Evolutionary conservation across 768 basidiomycete species (phyloP), one percentile per base, ranked within the genome.

Genomic region (Suillus variegatus): DNA sequence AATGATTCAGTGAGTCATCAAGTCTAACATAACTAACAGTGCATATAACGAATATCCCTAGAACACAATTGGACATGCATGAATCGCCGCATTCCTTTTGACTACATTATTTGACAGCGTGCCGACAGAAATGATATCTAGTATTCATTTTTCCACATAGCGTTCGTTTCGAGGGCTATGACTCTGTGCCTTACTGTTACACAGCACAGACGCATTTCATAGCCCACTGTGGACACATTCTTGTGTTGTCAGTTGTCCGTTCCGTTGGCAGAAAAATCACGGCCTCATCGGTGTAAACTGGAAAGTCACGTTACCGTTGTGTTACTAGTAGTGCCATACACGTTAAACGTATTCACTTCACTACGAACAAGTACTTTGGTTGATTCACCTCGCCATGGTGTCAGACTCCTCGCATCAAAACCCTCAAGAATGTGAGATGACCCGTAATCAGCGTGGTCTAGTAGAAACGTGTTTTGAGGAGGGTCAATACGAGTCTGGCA

Each of bases 401-500:
- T 60, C 25, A 13, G 18, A 12, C 41, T 8, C 25, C 25, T 43
- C 58, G 10, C 40, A 60, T 60, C 58, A 28, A 32, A 10, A 32
- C 18, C 41, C 44, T 38, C 61, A 67, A 60, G 83, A 84, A 65
- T 75, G 75, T 12, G 84, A 85, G 61, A 82, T 86, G 80, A 78
- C 75, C 64, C 71, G 74, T 16, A 73, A 85, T 69, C 84, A 85
- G 69, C 80, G 82, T 43, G 82, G 81, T 41, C 77, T 91, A 5
- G 88, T 92, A 22, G 90, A 93, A 71, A 87, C 82, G 62, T 88
- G 88, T 65, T 85, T 93, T 22, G 92, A 93, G 70, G 92, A 93
- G 73, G 86, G 87, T 20, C 89, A 92, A 65, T 91, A 90, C 67
- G 87, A 91, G 69, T 81, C 85, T 6, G 92, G 86, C 8, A 88